Percentiles rank a stretch among this genome's conserved stretches.
Evolutionary conservation across 371 early-diverging fungal species (phyloP).

Genomic region (Saksenaea vasiformis): DNA sequence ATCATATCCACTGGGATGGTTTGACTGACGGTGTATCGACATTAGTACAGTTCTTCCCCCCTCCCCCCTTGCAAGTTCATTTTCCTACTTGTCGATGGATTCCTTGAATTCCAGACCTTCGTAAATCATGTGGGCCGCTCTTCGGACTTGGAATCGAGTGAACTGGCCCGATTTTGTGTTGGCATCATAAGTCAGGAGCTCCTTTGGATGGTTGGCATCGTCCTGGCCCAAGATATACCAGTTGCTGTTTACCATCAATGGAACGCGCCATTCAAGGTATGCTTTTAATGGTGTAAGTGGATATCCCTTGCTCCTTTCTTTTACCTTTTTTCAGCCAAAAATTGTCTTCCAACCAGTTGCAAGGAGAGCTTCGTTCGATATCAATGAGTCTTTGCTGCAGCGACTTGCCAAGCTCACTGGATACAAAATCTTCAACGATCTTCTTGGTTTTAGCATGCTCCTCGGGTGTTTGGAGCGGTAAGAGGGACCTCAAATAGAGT

Average conservation of each 20-base stretch:
- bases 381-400: conserved; percentile 63
- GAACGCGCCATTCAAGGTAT: conserved; percentile 90
- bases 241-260: conserved; percentile 86
- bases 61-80: too few species aligned
- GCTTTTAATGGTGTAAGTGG: conserved; percentile 42
- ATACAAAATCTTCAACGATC: conserved; percentile 35
- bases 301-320: not conserved
- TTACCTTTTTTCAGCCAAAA: conserved; percentile 80
- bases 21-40: conserved; percentile 27
- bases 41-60: not conserved
- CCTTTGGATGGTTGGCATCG: conserved; percentile 68
- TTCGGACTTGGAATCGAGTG: conserved; percentile 78
- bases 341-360: conserved; percentile 89
- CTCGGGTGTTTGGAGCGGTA: conserved; percentile 58
- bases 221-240: conserved; percentile 79
- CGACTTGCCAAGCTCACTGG: conserved; percentile 27
- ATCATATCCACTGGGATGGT: conserved; percentile 59
- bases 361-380: conserved; percentile 59
- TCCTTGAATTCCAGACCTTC: conserved; percentile 76
- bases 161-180: conserved; percentile 47
- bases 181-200: conserved; percentile 42
- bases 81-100: conserved; percentile 56
- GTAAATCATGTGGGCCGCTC: conserved; percentile 82
- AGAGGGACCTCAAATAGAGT: conserved; percentile 68
- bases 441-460: conserved; percentile 32